Percentiles rank a stretch among this genome's conserved stretches.
Conservation (phyloP, 179 eudicot genomes). For the Sideroxylon spinosum region DNA sequence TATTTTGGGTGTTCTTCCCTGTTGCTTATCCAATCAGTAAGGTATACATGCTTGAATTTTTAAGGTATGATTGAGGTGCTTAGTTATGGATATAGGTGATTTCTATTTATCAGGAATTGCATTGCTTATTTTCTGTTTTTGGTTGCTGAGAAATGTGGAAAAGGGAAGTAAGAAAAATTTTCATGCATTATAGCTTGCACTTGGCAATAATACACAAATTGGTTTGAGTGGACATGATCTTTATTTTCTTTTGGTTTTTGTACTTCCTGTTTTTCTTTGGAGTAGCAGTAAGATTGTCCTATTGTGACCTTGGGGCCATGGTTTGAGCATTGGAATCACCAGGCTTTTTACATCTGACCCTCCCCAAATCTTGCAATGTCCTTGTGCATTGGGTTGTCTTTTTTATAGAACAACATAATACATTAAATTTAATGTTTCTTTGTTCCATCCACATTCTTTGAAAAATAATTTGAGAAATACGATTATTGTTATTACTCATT, state of each 20-base stretch:
- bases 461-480: not conserved
- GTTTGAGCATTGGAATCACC: too few relatives aligned
- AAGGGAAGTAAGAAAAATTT: not conserved
- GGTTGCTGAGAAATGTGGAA: not conserved
- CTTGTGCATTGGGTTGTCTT: not conserved
- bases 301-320: too few relatives aligned
- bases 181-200: not conserved
- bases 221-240: too few relatives aligned
- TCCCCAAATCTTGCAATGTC: too few relatives aligned
- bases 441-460: not conserved
- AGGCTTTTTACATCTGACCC: too few relatives aligned
- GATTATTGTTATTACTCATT: not conserved
- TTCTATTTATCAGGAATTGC: not conserved
- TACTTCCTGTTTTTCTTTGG: not conserved
- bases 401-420: not conserved
- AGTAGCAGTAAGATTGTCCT: not conserved
- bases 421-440: not conserved
- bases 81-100: not conserved
- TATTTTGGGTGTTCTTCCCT: slow-evolving; percentile 76
- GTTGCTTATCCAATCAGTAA: slow-evolving; percentile 93
- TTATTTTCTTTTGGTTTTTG: too few relatives aligned
- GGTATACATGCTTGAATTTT: slow-evolving; percentile 35
- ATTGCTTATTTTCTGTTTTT: not conserved
- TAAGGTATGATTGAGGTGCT: not conserved
- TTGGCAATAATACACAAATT: too few relatives aligned